Percentiles rank a stretch among this genome's conserved stretches.
phyloP scores from a whole-genome alignment of 2,329 filamentous ascomycete genomes.

The Rhexocercosporidium sp. region DNA sequence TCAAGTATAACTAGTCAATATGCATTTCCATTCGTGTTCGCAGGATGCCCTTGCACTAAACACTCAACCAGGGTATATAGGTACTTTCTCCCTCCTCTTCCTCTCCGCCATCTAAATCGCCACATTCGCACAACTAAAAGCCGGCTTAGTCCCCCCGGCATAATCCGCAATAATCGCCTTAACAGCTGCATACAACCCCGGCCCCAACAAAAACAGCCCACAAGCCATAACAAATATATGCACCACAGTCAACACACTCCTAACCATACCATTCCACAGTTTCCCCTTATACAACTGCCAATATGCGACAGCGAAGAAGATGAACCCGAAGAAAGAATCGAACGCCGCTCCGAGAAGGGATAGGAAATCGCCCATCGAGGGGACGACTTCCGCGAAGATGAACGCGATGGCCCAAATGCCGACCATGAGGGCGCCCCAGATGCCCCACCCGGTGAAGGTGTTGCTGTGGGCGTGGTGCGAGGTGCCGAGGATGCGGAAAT shows the following conservation, averaged over 20 bases:
- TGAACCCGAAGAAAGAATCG: slow-evolving; percentile 56
- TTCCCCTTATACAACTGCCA: slow-evolving; percentile 49
- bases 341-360: slow-evolving; percentile 54
- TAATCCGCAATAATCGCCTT: slow-evolving; percentile 58
- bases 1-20: too few relatives aligned
- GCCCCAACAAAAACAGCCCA: slow-evolving; percentile 56
- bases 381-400: slow-evolving; percentile 54
- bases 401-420: slow-evolving; percentile 51
- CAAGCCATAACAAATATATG: slow-evolving; percentile 51
- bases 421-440: slow-evolving; percentile 49
- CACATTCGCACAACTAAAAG: slow-evolving; percentile 55
- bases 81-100: neutral
- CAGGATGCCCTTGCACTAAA: too few relatives aligned
- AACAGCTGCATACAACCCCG: slow-evolving; percentile 57
- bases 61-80: neutral
- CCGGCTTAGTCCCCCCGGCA: slow-evolving; percentile 48
- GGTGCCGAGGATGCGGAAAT: slow-evolving; percentile 49
- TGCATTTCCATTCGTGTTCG: too few relatives aligned
- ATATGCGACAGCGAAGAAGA: slow-evolving; percentile 56
- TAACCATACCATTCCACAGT: slow-evolving; percentile 45
- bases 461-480: slow-evolving; percentile 53
- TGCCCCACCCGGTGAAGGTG: slow-evolving; percentile 53
- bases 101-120: slow-evolving; percentile 45
- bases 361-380: slow-evolving; percentile 56
- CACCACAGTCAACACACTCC: slow-evolving; percentile 50